Percentiles rank a stretch among this genome's conserved stretches.
These are phyloP conservation scores for Fraxinus greggii DNA, from an alignment of 305 asterid genomes.

Conservation along the genomic window DNA sequence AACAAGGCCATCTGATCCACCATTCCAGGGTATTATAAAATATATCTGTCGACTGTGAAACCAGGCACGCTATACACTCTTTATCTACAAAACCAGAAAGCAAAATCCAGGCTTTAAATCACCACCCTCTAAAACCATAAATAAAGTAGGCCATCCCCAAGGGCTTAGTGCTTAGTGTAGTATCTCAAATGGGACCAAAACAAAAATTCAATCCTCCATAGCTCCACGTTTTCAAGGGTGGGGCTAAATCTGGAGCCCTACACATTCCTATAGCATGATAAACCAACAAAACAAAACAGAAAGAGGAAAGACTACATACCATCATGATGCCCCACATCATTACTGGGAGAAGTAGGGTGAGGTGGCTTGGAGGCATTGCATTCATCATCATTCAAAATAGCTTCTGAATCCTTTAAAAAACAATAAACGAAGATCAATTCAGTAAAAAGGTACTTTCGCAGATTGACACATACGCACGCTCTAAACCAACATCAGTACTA, in stretches of 20 bases:
- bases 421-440: constrained; percentile 14
- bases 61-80: background rate
- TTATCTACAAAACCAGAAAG: background rate
- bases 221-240: background rate
- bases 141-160: background rate
- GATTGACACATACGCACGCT: background rate
- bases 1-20: background rate
- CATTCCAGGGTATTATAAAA: background rate
- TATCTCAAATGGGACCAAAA: background rate
- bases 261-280: background rate
- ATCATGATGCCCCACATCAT: constrained; percentile 33
- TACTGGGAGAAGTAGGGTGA: constrained; percentile 25
- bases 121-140: background rate
- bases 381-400: constrained; percentile 41
- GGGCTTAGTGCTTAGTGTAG: background rate
- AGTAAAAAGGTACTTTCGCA: constrained; percentile 11
- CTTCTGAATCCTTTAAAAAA: constrained; percentile 42
- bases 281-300: constrained; percentile 12
- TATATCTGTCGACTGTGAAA: background rate
- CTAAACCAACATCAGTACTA: background rate
- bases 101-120: background rate
- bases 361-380: constrained; percentile 25
- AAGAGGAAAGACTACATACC: constrained; percentile 31
- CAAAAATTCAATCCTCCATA: background rate
- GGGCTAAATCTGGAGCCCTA: background rate